Evolutionary conservation across 2,329 filamentous ascomycete genomes (phyloP).

Genomic region (Myriosclerotinia duriaeana): DNA sequence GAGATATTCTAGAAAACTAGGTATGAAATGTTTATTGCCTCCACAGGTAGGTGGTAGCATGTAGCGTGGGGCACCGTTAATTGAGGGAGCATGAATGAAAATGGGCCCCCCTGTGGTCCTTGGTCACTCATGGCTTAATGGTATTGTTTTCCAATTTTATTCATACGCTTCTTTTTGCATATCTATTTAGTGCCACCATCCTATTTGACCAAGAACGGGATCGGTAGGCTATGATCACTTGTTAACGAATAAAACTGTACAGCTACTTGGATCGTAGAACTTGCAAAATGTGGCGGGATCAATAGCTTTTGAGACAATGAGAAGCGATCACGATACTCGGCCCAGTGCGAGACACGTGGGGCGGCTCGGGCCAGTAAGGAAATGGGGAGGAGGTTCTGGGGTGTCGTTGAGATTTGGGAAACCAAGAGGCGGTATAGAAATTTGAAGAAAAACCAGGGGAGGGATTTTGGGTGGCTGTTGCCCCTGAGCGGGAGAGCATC

Average conservation of each 20-base stretch:
- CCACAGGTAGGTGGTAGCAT: conserved; percentile 9
- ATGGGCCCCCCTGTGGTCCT: conserved; percentile 15
- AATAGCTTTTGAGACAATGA: conserved; percentile 11
- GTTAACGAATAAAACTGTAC: neutral
- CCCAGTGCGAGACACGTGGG: conserved; percentile 21
- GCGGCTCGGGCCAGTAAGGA: conserved; percentile 14
- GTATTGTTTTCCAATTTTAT: no score
- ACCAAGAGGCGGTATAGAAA: conserved; percentile 16
- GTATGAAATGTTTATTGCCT: neutral
- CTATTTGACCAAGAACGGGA: conserved; percentile 7
- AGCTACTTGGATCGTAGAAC: neutral
- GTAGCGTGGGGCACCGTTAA: conserved; percentile 19
- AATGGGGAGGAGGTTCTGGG: neutral
- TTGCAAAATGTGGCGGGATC: neutral
- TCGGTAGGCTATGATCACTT: neutral
- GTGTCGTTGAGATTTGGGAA: conserved; percentile 4
- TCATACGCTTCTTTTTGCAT: neutral
- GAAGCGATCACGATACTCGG: conserved; percentile 10
- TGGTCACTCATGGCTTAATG: neutral
- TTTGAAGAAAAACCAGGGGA: neutral
- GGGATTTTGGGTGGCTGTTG: conserved; percentile 13
- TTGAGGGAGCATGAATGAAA: conserved; percentile 15
- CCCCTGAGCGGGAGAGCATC: conserved; percentile 26
- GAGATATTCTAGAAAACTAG: conserved; percentile 15
- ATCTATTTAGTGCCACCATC: neutral